Evolutionary conservation across 768 basidiomycete species (phyloP), one percentile per base, ranked within the genome.

Genomic region (Hortiboletus campestris): DNA sequence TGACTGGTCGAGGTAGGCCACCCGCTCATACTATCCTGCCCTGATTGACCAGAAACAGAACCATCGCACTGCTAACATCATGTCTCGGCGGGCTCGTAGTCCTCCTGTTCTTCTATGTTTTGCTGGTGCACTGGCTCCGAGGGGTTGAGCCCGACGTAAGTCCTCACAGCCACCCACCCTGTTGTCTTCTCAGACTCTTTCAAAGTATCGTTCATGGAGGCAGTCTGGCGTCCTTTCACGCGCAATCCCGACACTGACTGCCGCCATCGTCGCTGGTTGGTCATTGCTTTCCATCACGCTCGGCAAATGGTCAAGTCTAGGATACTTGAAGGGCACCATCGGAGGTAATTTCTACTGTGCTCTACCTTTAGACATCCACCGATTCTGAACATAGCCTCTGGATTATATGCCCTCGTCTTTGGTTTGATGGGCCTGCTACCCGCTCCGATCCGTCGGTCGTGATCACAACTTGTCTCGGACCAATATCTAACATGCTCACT

Each of bases 391-490:
- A 6, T 61, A 91, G 89, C 86, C 12, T 84, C 82, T 12, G 85
- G 84, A 11, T 67, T 89, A 44, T 91, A 91, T 61, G 82, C 83
- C 9, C 75, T 89, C 40, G 75, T 75, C 19, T 88, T 91, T 64
- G 89, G 89, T n/a, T 68, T 89, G 35, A 78, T 91, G 53, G 89
- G 88, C 3, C 75, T 91, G 20, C 72, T 91, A 49, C 86, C 88
- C 14, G 80, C 81, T 25, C 88, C 88, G 68, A 73, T 80, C 49
- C 75, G 80, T 76, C 73, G 74, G 19, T 63, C 66, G 36, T 76
- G 57, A 68, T 55, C 76, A 76, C 10, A 74, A 77, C 13, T 76
- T 76, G 50, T 70, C 29, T 31, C 19, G 11, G 13, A 16, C 19
- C 7, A 31, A 45, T n/a, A n/a, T 49, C 35, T 22, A 28, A 14